Base-by-base conservation (phyloP, 2,329 filamentous ascomycete species). In the Nemania bipapillata region DNA sequence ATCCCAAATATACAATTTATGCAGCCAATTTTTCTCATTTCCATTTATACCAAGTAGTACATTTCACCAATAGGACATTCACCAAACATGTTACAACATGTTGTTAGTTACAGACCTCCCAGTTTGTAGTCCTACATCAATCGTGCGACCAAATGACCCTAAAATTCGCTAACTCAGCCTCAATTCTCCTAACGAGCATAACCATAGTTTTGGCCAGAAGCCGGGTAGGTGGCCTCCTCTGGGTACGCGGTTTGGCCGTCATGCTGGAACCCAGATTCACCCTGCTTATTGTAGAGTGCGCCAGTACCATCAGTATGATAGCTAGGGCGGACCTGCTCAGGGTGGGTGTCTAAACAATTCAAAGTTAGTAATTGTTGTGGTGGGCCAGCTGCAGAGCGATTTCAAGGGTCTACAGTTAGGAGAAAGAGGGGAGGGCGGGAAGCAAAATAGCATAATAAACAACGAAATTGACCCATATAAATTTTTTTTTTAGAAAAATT, bases 291-390 rank as follows among this genome's bases (percentile, higher is more conserved):
- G 68, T 77, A 72, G 54, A 57, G 9, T 57, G 57, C n/a, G 35
- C 74, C 74, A 32, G 79, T 81, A 32, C 75, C 65, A 62, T 80
- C 79, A 6, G 80, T 80, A 65, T 77, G 76, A 71, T 81, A 81
- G 69, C 80, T 81, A 47, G 74, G 70, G 49, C 79, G 78, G 35
- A 80, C 71, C 66, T 80, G 74, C 28, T 77, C 75, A 17, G 79
- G 77, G 57, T 78, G 75, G 37, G 78, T 68, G 52, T 69, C 69
- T 71, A 47, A 26, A 32, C 0, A 17, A 28, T 37, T n/a, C n/a
- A 3, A 30, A 2, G 42, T 70, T 47, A 70, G 47, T 15, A 20
- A 28, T 32, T 22, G 15, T 55, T 28, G 1, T 24, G 24, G n/a
- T 8, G 45, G 5, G 9, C n/a, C 17, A 35, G 12, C 15, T 8